Base-by-base conservation (phyloP, 768 basidiomycete genomes). In the Termitomyces sp. region DNA sequence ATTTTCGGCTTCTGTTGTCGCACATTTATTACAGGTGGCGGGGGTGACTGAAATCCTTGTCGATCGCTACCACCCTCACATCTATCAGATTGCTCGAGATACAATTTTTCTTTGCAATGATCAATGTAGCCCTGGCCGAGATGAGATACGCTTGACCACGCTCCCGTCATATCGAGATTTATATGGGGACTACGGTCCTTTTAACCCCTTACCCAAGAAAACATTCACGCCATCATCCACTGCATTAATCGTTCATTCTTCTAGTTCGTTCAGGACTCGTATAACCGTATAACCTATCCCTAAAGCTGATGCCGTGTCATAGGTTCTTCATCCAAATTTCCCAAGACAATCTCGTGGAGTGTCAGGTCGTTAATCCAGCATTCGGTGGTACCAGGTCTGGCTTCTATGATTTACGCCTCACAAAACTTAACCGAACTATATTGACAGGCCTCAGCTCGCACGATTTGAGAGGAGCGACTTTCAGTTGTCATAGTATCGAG, bases 401-500 rank as follows among this genome's bases (percentile, higher is more conserved):
- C 32, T 35, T 23, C n/a, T n/a, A n/a, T n/a, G n/a, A n/a, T n/a
- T n/a, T n/a, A n/a, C n/a, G n/a, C n/a, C n/a, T n/a, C n/a, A n/a
- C 21, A 11, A 54, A 38, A 29, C n/a, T n/a, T n/a, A n/a, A n/a
- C n/a, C n/a, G n/a, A n/a, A n/a, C n/a, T n/a, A n/a, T n/a, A n/a
- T n/a, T n/a, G n/a, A n/a, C n/a, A n/a, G n/a, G n/a, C n/a, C n/a
- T n/a, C n/a, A 47, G 35, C 12, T 47, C 37, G 3, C 54, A 38
- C 31, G 29, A 55, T 31, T 25, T 55, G 8, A 21, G 0, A 12
- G 54, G 54, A 10, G 45, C 17, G 8, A 47, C 29, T n/a, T 55
- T 47, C 25, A 55, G 54, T n/a, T 55, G 54, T 23, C 54, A 55
- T n/a, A 38, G 54, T 29, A 45, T 55, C 14, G 54, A 55, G 25